A percentile compares a stretch with the other conserved stretches of the same genome.
phyloP scores from a whole-genome alignment of 257 asterid species.

The Solanum piurae region DNA sequence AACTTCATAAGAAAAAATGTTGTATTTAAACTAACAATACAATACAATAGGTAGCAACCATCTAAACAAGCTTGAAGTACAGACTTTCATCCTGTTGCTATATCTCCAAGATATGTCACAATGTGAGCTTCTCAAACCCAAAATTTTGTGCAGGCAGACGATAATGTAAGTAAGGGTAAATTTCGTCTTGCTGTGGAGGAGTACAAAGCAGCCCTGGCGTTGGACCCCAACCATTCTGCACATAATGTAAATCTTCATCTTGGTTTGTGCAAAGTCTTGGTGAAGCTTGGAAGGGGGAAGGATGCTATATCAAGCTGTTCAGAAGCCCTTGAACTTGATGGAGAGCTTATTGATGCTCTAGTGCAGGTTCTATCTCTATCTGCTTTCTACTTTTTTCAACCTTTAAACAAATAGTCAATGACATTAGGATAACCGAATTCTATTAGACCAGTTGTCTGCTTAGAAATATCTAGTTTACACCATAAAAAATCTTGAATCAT shows the following conservation, averaged over 20 bases:
- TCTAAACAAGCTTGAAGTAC: too few relatives aligned
- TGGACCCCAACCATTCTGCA: slow-evolving; percentile 81
- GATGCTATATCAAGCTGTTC: slow-evolving; percentile 79
- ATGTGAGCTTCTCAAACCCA: not conserved
- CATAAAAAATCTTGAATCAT: not conserved
- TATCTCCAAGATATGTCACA: not conserved
- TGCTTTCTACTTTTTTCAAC: not conserved
- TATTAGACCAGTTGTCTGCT: not conserved
- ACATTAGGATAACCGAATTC: not conserved
- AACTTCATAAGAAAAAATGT: not conserved
- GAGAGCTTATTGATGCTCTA: slow-evolving; percentile 74
- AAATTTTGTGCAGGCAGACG: slow-evolving; percentile 66
- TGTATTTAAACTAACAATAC: too few relatives aligned
- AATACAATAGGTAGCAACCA: too few relatives aligned
- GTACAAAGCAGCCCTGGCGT: slow-evolving; percentile 57
- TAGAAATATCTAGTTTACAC: not conserved
- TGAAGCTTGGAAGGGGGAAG: slow-evolving; percentile 84
- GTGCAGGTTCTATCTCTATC: slow-evolving; percentile 43
- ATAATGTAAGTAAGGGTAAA: slow-evolving; percentile 81
- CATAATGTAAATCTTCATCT: slow-evolving; percentile 74
- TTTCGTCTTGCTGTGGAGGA: slow-evolving; percentile 85
- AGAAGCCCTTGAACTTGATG: slow-evolving; percentile 73
- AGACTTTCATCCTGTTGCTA: too few relatives aligned
- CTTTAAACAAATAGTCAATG: not conserved
- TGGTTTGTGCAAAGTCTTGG: slow-evolving; percentile 77